A percentile compares a stretch with the other conserved stretches of the same genome.
These are phyloP conservation scores for Penicillium argentinense DNA, from an alignment of 495 filamentous ascomycete genomes.

Conservation along the genomic window DNA sequence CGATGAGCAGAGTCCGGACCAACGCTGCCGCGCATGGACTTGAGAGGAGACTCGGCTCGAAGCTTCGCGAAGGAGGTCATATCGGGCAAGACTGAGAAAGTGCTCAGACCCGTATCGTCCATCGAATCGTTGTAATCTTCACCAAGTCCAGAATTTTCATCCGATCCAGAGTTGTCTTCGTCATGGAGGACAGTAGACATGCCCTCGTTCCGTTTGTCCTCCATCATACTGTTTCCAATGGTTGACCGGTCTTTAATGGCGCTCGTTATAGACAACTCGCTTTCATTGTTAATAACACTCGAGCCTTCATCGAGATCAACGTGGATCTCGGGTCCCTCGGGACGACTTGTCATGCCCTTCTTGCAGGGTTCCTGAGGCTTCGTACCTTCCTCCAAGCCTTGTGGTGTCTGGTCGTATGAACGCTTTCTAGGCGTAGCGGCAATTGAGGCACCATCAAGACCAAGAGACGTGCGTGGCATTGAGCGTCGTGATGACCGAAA, in stretches of 20 bases:
- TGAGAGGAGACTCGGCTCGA: conserved; percentile 56
- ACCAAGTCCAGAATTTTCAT: conserved; percentile 25
- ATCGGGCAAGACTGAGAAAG: conserved; percentile 83
- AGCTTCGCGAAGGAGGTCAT: conserved; percentile 82
- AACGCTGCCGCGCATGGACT: conserved; percentile 37
- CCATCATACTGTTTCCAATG: conserved; percentile 37
- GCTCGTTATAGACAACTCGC: conserved; percentile 14
- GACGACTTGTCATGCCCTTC: conserved; percentile 30
- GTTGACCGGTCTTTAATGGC: conserved; percentile 20
- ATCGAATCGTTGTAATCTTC: conserved; percentile 41
- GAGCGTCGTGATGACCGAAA: conserved; percentile 11
- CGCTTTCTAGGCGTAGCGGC: conserved; percentile 36
- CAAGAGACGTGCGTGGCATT: conserved; percentile 13
- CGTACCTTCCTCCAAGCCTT: conserved; percentile 21
- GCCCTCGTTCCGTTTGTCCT: conserved; percentile 43
- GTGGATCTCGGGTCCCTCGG: conserved; percentile 28
- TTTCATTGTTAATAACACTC: conserved; percentile 26
- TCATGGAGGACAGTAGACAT: conserved; percentile 45
- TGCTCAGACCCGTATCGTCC: conserved; percentile 83
- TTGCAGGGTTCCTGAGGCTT: conserved; percentile 29
- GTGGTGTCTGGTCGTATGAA: conserved; percentile 41
- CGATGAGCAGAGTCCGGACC: conserved; percentile 24
- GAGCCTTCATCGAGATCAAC: conserved; percentile 34
- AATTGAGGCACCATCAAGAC: conserved; percentile 1
- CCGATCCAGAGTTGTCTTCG: conserved; percentile 18